Conservation (phyloP, 495 filamentous ascomycete species). For the Cenococcum geophilum region DNA sequence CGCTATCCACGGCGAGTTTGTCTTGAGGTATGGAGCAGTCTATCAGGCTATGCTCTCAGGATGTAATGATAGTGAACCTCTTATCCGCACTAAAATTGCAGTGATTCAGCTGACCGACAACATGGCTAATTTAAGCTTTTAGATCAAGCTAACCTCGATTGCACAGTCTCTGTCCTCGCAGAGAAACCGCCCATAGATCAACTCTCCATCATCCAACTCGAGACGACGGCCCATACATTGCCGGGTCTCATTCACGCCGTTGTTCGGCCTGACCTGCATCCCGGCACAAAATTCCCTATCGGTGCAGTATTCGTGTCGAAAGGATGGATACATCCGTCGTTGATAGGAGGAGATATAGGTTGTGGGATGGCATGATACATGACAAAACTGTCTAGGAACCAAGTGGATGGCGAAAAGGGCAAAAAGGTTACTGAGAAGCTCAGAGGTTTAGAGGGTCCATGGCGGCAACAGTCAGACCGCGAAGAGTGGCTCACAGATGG, state of each 20-base stretch:
- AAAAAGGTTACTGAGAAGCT: conserved; percentile 38
- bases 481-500: conserved; percentile 33
- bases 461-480: conserved; percentile 31
- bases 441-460: conserved; percentile 37
- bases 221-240: conserved; percentile 31
- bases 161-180: conserved; percentile 24
- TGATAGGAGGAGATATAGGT: conserved; percentile 42
- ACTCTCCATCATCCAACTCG: conserved; percentile 32
- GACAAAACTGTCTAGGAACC: conserved; percentile 31
- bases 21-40: neutral
- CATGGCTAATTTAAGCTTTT: neutral
- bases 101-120: neutral
- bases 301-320: conserved; percentile 39
- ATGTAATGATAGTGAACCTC: neutral
- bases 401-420: conserved; percentile 34
- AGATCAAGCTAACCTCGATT: conserved; percentile 13
- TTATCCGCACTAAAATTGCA: neutral
- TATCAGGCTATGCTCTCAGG: neutral
- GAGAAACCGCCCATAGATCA: conserved; percentile 32
- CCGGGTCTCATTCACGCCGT: conserved; percentile 37
- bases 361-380: conserved; percentile 42
- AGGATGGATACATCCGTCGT: conserved; percentile 38
- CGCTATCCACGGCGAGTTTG: neutral
- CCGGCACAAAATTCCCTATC: conserved; percentile 40
- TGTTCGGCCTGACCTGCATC: conserved; percentile 40